Percentiles rank a stretch among this genome's conserved stretches.
phyloP scores from a whole-genome alignment of 163 green algal species.

The Chlorella variabilis region DNA sequence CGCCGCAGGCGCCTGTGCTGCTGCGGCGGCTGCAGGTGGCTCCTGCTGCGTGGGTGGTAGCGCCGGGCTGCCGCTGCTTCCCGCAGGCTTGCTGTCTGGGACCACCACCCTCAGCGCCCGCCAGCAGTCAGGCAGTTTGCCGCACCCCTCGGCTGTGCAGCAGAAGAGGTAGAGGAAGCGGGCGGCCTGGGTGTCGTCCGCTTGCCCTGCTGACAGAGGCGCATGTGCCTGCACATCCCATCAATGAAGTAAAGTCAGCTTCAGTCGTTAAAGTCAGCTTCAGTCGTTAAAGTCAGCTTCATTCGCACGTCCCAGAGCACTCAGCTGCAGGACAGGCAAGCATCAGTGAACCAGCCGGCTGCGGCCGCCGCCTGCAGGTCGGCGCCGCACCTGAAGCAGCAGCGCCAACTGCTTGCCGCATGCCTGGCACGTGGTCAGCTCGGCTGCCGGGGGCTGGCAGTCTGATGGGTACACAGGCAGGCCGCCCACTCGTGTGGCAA shows the following conservation, averaged over 20 bases:
- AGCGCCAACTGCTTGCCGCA: slow-evolving; percentile 27
- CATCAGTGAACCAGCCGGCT: not conserved
- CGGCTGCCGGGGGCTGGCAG: not conserved
- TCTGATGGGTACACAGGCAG: not conserved
- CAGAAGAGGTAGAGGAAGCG: slow-evolving; percentile 44
- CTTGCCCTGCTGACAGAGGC: slow-evolving; percentile 4
- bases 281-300: too few relatives aligned
- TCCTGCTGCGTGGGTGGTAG: not conserved
- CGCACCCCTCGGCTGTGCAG: slow-evolving; percentile 43
- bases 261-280: too few relatives aligned
- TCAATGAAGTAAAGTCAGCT: too few relatives aligned
- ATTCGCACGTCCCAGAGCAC: too few relatives aligned
- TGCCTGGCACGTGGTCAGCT: slow-evolving; percentile 1
- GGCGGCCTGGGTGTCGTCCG: not conserved
- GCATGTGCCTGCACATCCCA: slow-evolving; percentile 28
- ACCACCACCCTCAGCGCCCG: slow-evolving; percentile 26
- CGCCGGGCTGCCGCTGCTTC: not conserved
- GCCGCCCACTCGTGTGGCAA: slow-evolving; percentile 34
- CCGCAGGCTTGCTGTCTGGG: not conserved
- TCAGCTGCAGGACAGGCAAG: not conserved
- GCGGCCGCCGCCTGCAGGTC: not conserved
- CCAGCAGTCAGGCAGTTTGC: slow-evolving; percentile 33
- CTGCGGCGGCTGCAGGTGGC: not conserved
- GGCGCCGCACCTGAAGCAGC: slow-evolving; percentile 9
- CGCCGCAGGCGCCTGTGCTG: not conserved